phyloP scores from a whole-genome alignment of 2,329 filamentous ascomycete species.

The Claviceps digitariae region DNA sequence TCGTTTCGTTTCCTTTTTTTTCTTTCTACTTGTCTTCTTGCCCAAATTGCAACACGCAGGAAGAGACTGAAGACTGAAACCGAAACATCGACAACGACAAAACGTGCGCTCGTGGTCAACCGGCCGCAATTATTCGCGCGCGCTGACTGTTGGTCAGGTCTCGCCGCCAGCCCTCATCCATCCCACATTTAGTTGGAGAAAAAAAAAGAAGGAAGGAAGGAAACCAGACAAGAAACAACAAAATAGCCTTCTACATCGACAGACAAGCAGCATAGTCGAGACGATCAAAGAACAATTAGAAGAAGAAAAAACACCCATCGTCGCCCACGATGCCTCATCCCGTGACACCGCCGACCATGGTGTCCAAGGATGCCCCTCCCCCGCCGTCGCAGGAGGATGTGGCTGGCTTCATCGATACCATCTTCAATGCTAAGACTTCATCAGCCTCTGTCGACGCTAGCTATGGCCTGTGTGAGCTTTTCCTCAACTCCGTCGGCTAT shows the following conservation, averaged over 20 bases:
- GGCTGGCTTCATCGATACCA: slow-evolving; percentile 46
- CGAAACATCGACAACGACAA: not conserved
- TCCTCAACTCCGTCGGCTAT: slow-evolving; percentile 41
- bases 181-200: not conserved
- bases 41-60: not conserved
- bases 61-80: not conserved
- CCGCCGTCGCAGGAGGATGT: slow-evolving; percentile 55
- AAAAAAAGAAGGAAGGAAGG: not conserved
- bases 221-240: not conserved
- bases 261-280: not conserved
- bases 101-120: not conserved
- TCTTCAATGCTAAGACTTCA: slow-evolving; percentile 58
- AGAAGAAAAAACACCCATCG: not conserved
- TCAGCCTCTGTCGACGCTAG: slow-evolving; percentile 52
- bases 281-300: not conserved
- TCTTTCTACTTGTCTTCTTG: not conserved
- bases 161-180: not conserved
- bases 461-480: slow-evolving; percentile 46
- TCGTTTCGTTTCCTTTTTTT: not conserved
- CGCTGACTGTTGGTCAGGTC: not conserved
- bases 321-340: slow-evolving; percentile 31
- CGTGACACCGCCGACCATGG: slow-evolving; percentile 34
- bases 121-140: not conserved
- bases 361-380: slow-evolving; percentile 34
- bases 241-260: not conserved